phyloP scores from a whole-genome alignment of 192 early-diverging fungal genomes.

The Mortierella hygrophila region DNA sequence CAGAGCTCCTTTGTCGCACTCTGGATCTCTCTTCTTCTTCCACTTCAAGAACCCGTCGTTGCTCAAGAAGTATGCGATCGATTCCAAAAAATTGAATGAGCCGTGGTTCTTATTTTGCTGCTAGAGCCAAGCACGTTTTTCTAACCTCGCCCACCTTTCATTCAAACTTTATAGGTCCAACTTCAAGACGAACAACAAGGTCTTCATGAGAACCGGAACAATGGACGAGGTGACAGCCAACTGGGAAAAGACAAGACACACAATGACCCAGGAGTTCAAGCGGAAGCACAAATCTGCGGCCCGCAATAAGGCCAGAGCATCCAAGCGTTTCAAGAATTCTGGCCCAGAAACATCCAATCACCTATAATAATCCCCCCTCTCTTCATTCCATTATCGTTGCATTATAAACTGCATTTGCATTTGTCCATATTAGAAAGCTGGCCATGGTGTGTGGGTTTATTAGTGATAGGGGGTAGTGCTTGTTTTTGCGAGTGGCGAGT shows the following conservation, averaged over 20 bases:
- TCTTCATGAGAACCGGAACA: conserved; percentile 60
- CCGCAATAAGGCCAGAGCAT: conserved; percentile 50
- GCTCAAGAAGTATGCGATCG: conserved; percentile 41
- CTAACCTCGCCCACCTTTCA: background rate
- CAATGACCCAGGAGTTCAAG: conserved; percentile 75
- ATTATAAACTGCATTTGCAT: too few relatives aligned
- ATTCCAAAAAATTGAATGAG: background rate
- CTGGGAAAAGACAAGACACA: conserved; percentile 67
- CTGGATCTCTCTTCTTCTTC: conserved; percentile 59
- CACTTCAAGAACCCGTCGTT: conserved; percentile 56
- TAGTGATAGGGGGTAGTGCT: too few relatives aligned
- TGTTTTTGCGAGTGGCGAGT: too few relatives aligned
- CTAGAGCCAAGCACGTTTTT: background rate
- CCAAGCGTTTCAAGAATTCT: conserved; percentile 37
- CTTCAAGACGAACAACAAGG: conserved; percentile 54
- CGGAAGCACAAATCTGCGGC: conserved; percentile 71
- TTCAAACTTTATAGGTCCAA: conserved; percentile 23
- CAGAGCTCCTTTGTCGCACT: conserved; percentile 35
- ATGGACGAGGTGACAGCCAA: conserved; percentile 66
- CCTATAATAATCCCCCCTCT: background rate
- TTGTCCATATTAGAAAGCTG: too few relatives aligned
- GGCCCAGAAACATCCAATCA: background rate
- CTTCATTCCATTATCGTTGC: too few relatives aligned
- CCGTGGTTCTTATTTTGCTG: background rate
- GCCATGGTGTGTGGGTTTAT: too few relatives aligned